These are phyloP conservation scores for Protomyces arabidopsidicola DNA, from an alignment of 1,139 yeast species.

Conservation along the genomic window DNA sequence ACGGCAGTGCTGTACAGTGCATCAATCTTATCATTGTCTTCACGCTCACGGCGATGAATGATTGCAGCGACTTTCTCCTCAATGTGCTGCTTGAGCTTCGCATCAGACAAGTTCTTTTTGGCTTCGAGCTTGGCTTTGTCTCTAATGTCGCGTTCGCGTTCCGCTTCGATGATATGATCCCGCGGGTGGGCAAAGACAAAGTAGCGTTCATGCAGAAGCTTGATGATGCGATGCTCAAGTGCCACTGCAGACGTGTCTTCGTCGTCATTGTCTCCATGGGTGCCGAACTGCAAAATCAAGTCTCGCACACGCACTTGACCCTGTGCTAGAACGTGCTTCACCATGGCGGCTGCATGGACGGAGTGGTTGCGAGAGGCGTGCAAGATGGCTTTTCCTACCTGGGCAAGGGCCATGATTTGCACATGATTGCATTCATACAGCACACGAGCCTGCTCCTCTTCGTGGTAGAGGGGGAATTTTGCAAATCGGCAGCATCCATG, in stretches of 20 bases:
- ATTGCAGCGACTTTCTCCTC: background rate
- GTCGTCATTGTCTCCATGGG: background rate
- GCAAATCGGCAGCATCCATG: slow-evolving; percentile 39
- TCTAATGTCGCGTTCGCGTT: background rate
- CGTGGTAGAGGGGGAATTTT: slow-evolving; percentile 34
- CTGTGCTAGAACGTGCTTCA: slow-evolving; percentile 62
- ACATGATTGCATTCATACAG: slow-evolving; percentile 27
- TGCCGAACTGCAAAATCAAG: background rate
- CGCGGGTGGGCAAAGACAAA: background rate
- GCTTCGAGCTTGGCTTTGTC: background rate
- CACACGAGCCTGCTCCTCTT: slow-evolving; percentile 22
- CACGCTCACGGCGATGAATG: background rate
- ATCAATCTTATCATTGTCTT: slow-evolving; percentile 4
- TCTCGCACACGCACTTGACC: slow-evolving; percentile 45
- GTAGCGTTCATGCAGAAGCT: background rate
- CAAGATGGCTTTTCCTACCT: slow-evolving; percentile 24
- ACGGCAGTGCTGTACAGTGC: slow-evolving; percentile 12
- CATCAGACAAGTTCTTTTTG: background rate
- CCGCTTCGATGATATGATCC: background rate
- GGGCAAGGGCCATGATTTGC: slow-evolving; percentile 18
- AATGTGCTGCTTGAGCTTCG: background rate
- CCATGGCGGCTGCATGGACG: slow-evolving; percentile 53
- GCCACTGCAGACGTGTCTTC: background rate
- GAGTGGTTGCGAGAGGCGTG: slow-evolving; percentile 16
- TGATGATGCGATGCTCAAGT: background rate